phyloP scores from a whole-genome alignment of 257 asterid genomes.

The Cruciata laevipes region DNA sequence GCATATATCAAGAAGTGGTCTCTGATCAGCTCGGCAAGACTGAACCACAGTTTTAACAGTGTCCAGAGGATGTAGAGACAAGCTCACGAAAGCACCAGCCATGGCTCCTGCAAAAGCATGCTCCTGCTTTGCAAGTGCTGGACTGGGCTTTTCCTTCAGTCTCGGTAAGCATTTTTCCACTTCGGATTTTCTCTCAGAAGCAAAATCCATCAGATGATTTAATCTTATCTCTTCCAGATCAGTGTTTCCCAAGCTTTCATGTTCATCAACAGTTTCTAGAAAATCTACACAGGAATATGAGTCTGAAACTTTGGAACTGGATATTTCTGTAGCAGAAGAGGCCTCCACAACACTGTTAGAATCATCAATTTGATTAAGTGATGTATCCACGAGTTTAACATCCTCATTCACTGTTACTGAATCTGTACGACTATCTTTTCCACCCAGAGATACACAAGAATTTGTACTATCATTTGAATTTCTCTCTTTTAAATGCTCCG shows the following conservation, averaged over 20 bases:
- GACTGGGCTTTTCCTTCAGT: conserved; percentile 31
- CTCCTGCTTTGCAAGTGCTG: conserved; percentile 55
- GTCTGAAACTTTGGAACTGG: conserved; percentile 16
- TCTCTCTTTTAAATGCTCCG: conserved; percentile 17
- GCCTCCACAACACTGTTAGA: conserved; percentile 12
- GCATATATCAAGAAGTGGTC: conserved; percentile 50
- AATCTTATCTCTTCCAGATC: conserved; percentile 18
- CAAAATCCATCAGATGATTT: conserved; percentile 15
- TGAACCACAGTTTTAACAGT: conserved; percentile 89
- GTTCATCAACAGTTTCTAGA: conserved; percentile 24
- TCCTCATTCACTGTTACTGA: conserved; percentile 14
- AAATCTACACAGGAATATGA: conserved; percentile 20
- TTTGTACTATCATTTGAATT: conserved; percentile 21
- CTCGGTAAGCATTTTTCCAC: conserved; percentile 21
- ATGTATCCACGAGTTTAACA: conserved; percentile 19
- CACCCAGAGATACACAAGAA: conserved; percentile 14
- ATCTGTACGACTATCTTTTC: conserved; percentile 20
- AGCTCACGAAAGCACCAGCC: conserved; percentile 90
- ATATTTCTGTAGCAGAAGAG: conserved; percentile 22
- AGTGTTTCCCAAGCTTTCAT: conserved; percentile 13
- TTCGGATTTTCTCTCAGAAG: conserved; percentile 22
- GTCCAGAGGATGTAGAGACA: conserved; percentile 86
- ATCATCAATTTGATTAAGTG: conserved; percentile 18
- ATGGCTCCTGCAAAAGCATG: conserved; percentile 98
- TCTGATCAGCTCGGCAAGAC: conserved; percentile 58